Base-by-base conservation (phyloP, 2,329 filamentous ascomycete genomes). In the Cladobotryum protrusum region DNA sequence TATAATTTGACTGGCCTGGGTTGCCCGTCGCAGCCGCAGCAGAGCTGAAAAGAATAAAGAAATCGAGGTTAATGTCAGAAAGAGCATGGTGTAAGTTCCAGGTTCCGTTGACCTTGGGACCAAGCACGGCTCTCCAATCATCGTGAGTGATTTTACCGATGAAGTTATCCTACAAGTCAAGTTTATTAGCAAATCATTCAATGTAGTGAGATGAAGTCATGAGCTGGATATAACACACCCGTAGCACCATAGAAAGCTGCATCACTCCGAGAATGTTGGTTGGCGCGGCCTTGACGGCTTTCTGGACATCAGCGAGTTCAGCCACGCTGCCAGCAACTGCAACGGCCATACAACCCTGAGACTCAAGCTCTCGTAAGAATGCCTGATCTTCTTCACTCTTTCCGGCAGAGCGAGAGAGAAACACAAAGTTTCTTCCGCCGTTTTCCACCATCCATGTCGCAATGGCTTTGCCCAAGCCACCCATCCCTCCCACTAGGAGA, bases 1-100 rank as follows among this genome's bases (percentile, higher is more conserved):
- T 55, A 53, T 74, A 74, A 52, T 67, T 70, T 49, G 62, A 58
- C 53, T 72, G 69, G 3, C 57, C 59, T 5, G 59, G 54, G 19
- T 61, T 58, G 12, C 65, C 69, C 9, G 67, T 49, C 5, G 65
- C 53, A 18, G 61, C 62, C 0, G 59, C 59, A 5, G 65, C 55
- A 3, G 69, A 72, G 5, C 57, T 61, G 45, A 60, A 54, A 13
- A 64, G 52, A 15, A 61, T 49, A 49, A 72, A 71, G 59, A 72
- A 69, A 40, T 66, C 62, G 1, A 66, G 58, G 0, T 34, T 20
- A 9, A 40, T 24, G 5, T 43, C 47, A 12, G 45, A 17, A 1
- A 49, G 39, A 7, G 55, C 52, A 0, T 58, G 43, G 41, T 68
- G 63, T 4, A 68, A 52, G 48, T 68, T 68, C 58, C 58, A 63